Conservation (phyloP, 2,329 filamentous ascomycete genomes). For the Alternaria longipes region DNA sequence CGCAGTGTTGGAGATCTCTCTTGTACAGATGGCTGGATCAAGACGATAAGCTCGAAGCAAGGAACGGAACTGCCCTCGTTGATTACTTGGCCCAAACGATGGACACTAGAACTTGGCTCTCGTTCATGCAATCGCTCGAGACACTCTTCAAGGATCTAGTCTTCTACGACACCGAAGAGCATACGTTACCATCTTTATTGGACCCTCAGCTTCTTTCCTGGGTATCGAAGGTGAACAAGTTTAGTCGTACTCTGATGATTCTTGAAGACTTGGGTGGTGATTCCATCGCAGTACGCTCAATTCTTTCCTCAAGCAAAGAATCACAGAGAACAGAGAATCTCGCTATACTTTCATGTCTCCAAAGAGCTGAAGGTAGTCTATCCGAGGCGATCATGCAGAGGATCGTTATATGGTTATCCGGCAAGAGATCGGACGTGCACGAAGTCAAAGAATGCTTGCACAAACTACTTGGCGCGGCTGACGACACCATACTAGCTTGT, state of each 20-base stretch:
- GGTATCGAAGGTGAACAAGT: conserved; percentile 11
- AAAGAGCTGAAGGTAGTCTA: conserved; percentile 14
- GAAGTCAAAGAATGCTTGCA: conserved; percentile 27
- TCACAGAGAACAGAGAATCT: conserved; percentile 19
- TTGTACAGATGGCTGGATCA: conserved; percentile 26
- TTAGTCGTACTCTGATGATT: conserved; percentile 21
- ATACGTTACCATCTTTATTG: conserved; percentile 15
- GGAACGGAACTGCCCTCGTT: conserved; percentile 8
- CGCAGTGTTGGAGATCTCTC: conserved; percentile 35
- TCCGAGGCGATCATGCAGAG: conserved; percentile 34
- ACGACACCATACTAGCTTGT: conserved; percentile 29
- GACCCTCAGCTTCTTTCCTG: conserved; percentile 9
- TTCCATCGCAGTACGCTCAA: conserved; percentile 19
- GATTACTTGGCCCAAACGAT: conserved; percentile 30
- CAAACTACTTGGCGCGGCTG: conserved; percentile 20
- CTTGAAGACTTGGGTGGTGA: conserved; percentile 27
- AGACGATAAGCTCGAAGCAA: conserved; percentile 10
- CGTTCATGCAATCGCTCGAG: conserved; percentile 32
- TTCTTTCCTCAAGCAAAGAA: conserved; percentile 26
- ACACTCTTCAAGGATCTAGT: conserved; percentile 26
- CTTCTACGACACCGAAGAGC: conserved; percentile 15
- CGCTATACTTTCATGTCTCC: conserved; percentile 28
- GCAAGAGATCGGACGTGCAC: conserved; percentile 15
- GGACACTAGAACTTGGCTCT: conserved; percentile 31
- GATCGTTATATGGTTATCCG: conserved; percentile 22